Percentiles rank a stretch among this genome's conserved stretches.
Evolutionary conservation across 1,284 basidiomycete genomes (phyloP).

Genomic region (Entoloma clypeatum): DNA sequence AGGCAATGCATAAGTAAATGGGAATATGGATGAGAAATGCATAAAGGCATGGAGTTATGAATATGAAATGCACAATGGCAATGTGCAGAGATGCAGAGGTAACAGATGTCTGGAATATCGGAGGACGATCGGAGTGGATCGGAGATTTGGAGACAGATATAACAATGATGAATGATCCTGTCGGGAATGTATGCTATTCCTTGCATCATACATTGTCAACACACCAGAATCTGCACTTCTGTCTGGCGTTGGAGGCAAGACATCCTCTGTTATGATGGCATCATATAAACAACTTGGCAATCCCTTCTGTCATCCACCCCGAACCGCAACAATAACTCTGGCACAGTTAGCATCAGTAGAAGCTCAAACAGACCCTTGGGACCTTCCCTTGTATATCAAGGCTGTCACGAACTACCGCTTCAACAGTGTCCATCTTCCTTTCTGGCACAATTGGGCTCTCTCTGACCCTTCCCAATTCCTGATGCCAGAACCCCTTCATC

Average conservation of each 20-base stretch:
- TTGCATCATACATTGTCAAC: slow-evolving; percentile 25
- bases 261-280: slow-evolving; percentile 26
- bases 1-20: too few relatives aligned
- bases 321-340: slow-evolving; percentile 11
- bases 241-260: slow-evolving; percentile 24
- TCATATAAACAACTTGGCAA: slow-evolving; percentile 25
- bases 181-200: too few relatives aligned
- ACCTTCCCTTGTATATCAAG: slow-evolving; percentile 3
- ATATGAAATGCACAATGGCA: too few relatives aligned
- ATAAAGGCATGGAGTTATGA: too few relatives aligned
- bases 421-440: slow-evolving; percentile 2
- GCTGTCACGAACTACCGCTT: not conserved
- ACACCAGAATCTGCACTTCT: slow-evolving; percentile 26
- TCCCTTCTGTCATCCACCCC: slow-evolving; percentile 19
- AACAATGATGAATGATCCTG: too few relatives aligned
- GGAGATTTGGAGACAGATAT: too few relatives aligned
- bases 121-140: too few relatives aligned
- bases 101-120: too few relatives aligned
- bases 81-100: too few relatives aligned
- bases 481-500: slow-evolving; percentile 6
- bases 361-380: slow-evolving; percentile 3
- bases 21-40: too few relatives aligned
- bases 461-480: slow-evolving; percentile 3
- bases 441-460: slow-evolving; percentile 4
- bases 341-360: slow-evolving; percentile 1